Evolutionary conservation across 441 rosid species (phyloP), one percentile per base, ranked within the genome.

Genomic region (Gossypium davidsonii): DNA sequence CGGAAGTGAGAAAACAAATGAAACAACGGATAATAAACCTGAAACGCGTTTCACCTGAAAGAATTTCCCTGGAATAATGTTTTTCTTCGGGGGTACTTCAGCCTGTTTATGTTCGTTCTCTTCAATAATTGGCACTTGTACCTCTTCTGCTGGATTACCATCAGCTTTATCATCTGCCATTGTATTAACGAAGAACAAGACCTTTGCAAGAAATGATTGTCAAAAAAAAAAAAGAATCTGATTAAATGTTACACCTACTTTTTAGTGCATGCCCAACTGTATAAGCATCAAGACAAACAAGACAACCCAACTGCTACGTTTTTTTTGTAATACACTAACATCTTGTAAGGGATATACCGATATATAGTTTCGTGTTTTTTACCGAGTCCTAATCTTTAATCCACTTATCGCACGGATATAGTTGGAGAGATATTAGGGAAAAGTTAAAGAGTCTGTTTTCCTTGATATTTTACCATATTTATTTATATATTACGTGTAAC

Each of bases 1-100:
- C 0, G 92, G 85, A 2, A 91, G 87, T 2, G 93, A 89, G n/a
- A 91, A 72, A 18, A 93, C 48, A 57, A 86, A 79, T 0, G 89
- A 77, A 46, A 81, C 37, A 28, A 89, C 79, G 5, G 86, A 75
- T 17, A 88, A 49, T 0, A 82, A 23, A 26, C 88, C 83, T 3
- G 79, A 67, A 42, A 84, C 5, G 6, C 57, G 55, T 12, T 63
- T 64, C 63, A 53, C 6, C 37, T 14, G 10, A 7, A 62, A 46
- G 18, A 37, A 3, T 67, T 51, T 67, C 15, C 37, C n/a, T 3
- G 63, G 42, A 2, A 8, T 23, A 10, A 57, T 8, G 5, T 9
- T 15, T 34, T 85, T 91, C 87, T 85, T 78, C 23, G 64, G 3
- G 11, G 2, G 2, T 46, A 87, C 66, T 74, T 86, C 63, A 84